Base-by-base conservation (phyloP, 73 alveolate species). In the Tetrahymena malaccensis region DNA sequence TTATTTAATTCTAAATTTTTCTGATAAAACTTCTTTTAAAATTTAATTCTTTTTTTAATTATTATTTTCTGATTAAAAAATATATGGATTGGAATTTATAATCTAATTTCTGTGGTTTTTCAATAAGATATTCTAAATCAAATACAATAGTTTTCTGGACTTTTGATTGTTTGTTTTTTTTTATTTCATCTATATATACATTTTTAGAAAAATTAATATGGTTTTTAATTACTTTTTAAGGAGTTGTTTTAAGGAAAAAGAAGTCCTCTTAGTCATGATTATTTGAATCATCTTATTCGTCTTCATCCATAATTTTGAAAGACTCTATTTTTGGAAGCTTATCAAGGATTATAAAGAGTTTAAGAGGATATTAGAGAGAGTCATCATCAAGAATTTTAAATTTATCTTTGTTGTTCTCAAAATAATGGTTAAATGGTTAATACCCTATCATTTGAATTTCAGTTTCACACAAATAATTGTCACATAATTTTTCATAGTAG, bases 391-490 rank as follows among this genome's bases (percentile, higher is more conserved):
- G 37, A 12, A 70, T n/a, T 31, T 70, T 70, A 70, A 70, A 70
- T n/a, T 70, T 70, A 31, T 70, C 89, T 11, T 70, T 70, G 89
- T 70, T 70, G 89, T 70, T 70, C 31, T 70, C 40, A 34, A 70
- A 70, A 12, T 70, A 70, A 19, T 17, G 40, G 22, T 70, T 70
- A n/a, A 70, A 70, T 70, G 89, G 89, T 19, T 40, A 50, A 22
- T 84, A 27, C 35, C 58, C 85, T 85, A 34, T 95, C 84, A n/a
- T 89, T 89, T 95, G 35, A 85, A 95, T 89, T 85, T 85, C 84
- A 85, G 31, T 35, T 50, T 85, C 40, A 95, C 97, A 89, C 89
- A 93, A 93, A 55, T 95, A 89, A 84, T 33, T 85, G 10, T 35
- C 43, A 35, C 34, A 56, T 43, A 55, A 34, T 55, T 22, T 89